These are phyloP conservation scores for Voacanga thouarsii DNA, from an alignment of 257 asterid genomes.

Conservation along the genomic window DNA sequence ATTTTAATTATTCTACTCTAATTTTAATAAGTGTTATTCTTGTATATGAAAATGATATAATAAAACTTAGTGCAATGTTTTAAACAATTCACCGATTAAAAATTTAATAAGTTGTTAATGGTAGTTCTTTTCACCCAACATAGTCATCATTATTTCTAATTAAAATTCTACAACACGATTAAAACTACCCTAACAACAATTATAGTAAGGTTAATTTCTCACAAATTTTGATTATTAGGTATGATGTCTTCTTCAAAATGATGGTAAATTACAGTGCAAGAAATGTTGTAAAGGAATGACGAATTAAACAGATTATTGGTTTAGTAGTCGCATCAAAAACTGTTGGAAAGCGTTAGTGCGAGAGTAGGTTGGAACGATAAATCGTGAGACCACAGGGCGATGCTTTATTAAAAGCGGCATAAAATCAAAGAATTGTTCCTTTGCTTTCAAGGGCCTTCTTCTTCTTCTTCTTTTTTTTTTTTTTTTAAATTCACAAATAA, in stretches of 20 bases:
- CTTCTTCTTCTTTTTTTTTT: no score
- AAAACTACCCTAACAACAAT: not conserved
- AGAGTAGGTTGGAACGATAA: not conserved
- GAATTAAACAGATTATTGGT: not conserved
- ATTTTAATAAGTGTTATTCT: no score
- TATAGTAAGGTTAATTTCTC: not conserved
- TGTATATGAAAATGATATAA: no score
- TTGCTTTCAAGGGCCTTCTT: not conserved
- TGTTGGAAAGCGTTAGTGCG: constrained; percentile 1
- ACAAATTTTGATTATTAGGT: not conserved
- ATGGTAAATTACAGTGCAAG: constrained; percentile 6
- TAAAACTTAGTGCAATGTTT: not conserved
- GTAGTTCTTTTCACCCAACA: not conserved
- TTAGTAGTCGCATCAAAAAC: constrained; percentile 13
- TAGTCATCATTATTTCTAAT: not conserved
- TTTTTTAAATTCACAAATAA: no score
- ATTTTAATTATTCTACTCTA: no score
- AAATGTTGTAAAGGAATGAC: not conserved
- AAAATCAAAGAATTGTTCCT: not conserved
- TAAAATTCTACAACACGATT: not conserved
- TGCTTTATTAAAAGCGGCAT: not conserved
- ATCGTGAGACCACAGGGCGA: not conserved
- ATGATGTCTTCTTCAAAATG: constrained; percentile 1
- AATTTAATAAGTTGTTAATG: not conserved
- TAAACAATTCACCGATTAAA: not conserved